A percentile compares a stretch with the other conserved stretches of the same genome.
Conservation (phyloP, 768 basidiomycete species). For the Naganishia onofrii region DNA sequence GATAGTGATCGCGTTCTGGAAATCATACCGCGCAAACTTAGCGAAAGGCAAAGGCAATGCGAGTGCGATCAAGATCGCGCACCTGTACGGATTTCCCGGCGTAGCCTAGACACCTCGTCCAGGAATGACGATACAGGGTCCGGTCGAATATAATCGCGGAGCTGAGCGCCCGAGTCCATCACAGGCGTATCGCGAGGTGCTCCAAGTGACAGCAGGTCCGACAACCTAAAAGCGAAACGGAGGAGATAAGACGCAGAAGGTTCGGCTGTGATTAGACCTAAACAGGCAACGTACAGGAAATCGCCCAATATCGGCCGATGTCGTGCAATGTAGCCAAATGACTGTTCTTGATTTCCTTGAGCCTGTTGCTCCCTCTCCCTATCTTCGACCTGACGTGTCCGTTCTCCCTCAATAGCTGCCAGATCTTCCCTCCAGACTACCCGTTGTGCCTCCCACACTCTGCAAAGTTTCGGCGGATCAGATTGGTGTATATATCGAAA, state of each 20-base stretch:
- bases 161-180: no score
- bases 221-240: neutral
- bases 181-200: neutral
- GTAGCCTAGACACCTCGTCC: slow-evolving; percentile 4
- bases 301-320: neutral
- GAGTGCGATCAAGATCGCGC: neutral
- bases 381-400: neutral
- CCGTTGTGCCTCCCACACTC: slow-evolving; percentile 9
- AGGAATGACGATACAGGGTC: slow-evolving; percentile 13
- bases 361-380: neutral
- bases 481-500: neutral
- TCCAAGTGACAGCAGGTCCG: neutral
- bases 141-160: neutral
- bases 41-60: neutral
- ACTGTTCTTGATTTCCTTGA: neutral
- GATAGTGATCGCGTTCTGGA: neutral
- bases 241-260: neutral
- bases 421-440: slow-evolving; percentile 22
- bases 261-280: neutral
- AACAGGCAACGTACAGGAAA: neutral
- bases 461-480: neutral
- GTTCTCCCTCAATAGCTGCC: neutral
- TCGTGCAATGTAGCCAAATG: neutral
- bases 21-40: neutral
- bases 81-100: neutral